Evolutionary conservation across 1,139 yeast species (phyloP), one percentile per base, ranked within the genome.

Genomic region (Pichia sp.): DNA sequence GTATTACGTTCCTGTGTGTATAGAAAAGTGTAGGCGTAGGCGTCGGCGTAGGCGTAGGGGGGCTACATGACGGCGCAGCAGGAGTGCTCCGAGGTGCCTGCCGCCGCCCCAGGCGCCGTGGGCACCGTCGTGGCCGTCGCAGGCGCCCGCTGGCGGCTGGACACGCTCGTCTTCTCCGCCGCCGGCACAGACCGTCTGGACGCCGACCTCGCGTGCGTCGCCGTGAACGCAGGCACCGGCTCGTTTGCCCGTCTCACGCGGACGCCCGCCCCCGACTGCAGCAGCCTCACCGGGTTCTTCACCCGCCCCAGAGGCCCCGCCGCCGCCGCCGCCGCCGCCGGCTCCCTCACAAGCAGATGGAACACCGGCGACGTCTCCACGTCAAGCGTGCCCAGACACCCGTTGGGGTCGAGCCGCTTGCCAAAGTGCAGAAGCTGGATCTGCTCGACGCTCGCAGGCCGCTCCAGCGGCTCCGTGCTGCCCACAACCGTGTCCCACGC

Each of bases 381-480:
- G 50, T 66, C 61, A 31, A 67, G 55, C 1, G 61, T 30, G n/a
- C 48, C 47, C n/a, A 67, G 13, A 3, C 31, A 26, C 1, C 52
- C 58, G 48, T 61, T 62, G 2, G 70, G 68, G 45, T 65, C 61
- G 13, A 67, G 49, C 46, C 68, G 54, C 45, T 52, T 54, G 1
- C 70, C 70, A 30, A 65, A 46, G 54, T 65, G 67, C 5, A 67
- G 49, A 13, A 67, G 50, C 51, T 67, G 70, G 7, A 67, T 55
- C 52, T 47, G 41, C 5, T 38, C 50, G 13, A n/a, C 40, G n/a
- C n/a, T 11, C n/a, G 40, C 40, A 11, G 34, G 26, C 8, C 11
- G 2, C n/a, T 47, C 45, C 8, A 26, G 13, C 2, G 5, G 19
- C 5, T 26, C 8, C 7, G 29, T 23, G 4, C 15, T 16, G 5